A percentile compares a stretch with the other conserved stretches of the same genome.
Evolutionary conservation across 1,139 yeast species (phyloP).

Genomic region (Spathaspora jeffriesii): DNA sequence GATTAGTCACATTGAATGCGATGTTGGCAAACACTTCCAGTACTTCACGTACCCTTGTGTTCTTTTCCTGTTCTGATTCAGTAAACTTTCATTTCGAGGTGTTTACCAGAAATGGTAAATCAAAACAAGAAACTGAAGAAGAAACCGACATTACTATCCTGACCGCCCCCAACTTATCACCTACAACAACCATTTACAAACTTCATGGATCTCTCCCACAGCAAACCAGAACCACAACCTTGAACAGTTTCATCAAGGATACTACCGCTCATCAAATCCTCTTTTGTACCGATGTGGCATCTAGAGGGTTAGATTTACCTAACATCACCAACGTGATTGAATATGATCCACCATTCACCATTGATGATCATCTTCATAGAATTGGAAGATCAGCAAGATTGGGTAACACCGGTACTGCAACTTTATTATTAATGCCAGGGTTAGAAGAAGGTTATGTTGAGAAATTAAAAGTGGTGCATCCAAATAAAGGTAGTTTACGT

Average conservation of each 20-base stretch:
- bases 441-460: constrained; percentile 83
- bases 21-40: constrained; percentile 35
- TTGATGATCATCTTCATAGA: constrained; percentile 96
- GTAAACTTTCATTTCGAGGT: constrained; percentile 88
- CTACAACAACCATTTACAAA: constrained; percentile 57
- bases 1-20: constrained; percentile 81
- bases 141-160: constrained; percentile 65
- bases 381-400: constrained; percentile 98
- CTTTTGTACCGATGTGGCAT: constrained; percentile 97
- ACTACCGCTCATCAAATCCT: constrained; percentile 92
- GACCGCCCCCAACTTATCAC: constrained; percentile 81
- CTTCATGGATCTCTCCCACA: constrained; percentile 98
- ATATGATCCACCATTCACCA: constrained; percentile 99
- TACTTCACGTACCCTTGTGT: constrained; percentile 66
- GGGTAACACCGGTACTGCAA: constrained; percentile 64
- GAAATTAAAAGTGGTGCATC: constrained; percentile 54
- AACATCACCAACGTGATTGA: constrained; percentile 98
- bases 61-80: constrained; percentile 92
- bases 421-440: constrained; percentile 82
- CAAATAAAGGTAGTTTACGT: constrained; percentile 45
- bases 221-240: constrained; percentile 94
- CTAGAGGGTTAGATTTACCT: constrained; percentile 97
- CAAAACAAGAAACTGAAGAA: constrained; percentile 25
- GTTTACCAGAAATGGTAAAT: constrained; percentile 59
- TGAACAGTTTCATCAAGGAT: constrained; percentile 85